Evolutionary conservation across 2,329 filamentous ascomycete species (phyloP).

Genomic region (Aspergillus ochraceus): DNA sequence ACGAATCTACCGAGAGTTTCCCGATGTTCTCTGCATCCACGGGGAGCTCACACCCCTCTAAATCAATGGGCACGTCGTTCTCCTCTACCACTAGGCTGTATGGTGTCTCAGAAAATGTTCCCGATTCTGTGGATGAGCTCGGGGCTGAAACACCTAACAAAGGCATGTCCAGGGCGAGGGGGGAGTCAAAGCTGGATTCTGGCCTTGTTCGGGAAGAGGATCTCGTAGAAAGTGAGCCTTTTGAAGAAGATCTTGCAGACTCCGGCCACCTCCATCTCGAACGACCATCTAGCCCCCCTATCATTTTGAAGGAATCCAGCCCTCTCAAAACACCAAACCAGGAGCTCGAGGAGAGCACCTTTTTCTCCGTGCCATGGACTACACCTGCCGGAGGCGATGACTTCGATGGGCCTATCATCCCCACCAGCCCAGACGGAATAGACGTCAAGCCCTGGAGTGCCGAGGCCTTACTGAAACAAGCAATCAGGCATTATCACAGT

Average conservation of each 20-base stretch:
- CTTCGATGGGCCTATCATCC: conserved; percentile 28
- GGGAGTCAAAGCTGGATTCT: conserved; percentile 13
- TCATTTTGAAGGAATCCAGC: conserved; percentile 37
- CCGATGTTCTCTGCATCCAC: conserved; percentile 64
- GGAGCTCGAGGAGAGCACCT: conserved; percentile 5
- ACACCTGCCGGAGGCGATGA: conserved; percentile 19
- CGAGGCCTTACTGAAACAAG: conserved; percentile 39
- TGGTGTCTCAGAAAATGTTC: conserved; percentile 15
- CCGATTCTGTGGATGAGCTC: conserved; percentile 23
- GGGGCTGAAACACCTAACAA: conserved; percentile 9
- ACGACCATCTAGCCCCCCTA: conserved; percentile 41
- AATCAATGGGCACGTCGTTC: conserved; percentile 55
- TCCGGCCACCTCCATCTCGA: conserved; percentile 42
- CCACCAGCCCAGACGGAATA: conserved; percentile 31
- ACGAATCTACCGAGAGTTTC: conserved; percentile 63
- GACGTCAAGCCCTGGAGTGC: conserved; percentile 42
- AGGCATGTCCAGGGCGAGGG: conserved; percentile 2
- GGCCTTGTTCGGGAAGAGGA: conserved; percentile 17
- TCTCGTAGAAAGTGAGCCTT: conserved; percentile 21
- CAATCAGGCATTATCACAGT: conserved; percentile 41
- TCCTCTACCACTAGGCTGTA: conserved; percentile 31
- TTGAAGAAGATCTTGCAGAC: conserved; percentile 27
- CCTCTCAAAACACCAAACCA: conserved; percentile 22
- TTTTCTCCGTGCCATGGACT: conserved; percentile 3
- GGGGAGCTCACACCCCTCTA: conserved; percentile 54